These are phyloP conservation scores for Candida verbasci DNA, from an alignment of 805 yeast genomes.

Conservation along the genomic window DNA sequence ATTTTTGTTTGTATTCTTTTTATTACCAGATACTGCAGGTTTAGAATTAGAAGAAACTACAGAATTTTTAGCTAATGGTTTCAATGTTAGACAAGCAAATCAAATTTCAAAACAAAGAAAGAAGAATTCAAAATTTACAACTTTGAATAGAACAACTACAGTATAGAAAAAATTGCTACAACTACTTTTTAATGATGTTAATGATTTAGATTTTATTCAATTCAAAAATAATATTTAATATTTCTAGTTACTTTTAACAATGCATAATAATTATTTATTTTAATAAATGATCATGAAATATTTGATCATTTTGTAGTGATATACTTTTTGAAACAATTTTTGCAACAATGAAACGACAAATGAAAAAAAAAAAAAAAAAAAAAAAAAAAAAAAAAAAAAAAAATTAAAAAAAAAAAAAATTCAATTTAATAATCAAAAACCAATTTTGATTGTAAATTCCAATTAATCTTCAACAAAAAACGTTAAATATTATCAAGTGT, in stretches of 20 bases:
- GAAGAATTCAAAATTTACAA: constrained; percentile 17
- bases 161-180: neutral
- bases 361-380: constrained; percentile 1
- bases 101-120: constrained; percentile 33
- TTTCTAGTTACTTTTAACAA: too few relatives aligned
- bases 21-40: constrained; percentile 90
- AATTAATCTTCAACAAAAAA: too few relatives aligned
- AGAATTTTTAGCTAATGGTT: constrained; percentile 73
- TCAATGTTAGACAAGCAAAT: constrained; percentile 63
- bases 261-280: too few relatives aligned
- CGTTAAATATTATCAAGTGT: too few relatives aligned
- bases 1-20: constrained; percentile 69
- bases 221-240: too few relatives aligned
- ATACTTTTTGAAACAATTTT: too few relatives aligned
- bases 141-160: constrained; percentile 1
- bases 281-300: too few relatives aligned
- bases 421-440: neutral
- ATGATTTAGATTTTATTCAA: too few relatives aligned
- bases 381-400: constrained; percentile 1
- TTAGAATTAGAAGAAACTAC: constrained; percentile 91
- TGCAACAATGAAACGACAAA: too few relatives aligned
- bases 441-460: neutral
- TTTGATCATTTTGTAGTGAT: too few relatives aligned
- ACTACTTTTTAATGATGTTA: too few relatives aligned
- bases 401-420: neutral